Evolutionary conservation across 139 green algal genomes (phyloP).

Genomic region (Klebsormidium nitens): DNA sequence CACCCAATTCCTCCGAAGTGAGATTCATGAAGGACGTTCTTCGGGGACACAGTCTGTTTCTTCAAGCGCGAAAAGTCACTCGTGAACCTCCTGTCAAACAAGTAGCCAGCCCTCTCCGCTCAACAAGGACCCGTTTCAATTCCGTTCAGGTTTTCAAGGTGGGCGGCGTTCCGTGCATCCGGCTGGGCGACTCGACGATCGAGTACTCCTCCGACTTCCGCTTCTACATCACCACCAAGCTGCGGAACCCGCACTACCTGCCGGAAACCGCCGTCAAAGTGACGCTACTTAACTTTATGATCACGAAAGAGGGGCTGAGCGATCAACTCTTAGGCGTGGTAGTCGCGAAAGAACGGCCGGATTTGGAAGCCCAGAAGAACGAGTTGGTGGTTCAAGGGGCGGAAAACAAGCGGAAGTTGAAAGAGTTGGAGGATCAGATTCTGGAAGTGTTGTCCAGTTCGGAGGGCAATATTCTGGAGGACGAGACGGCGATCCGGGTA

Average conservation of each 20-base stretch:
- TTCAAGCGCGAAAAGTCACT: too few species aligned
- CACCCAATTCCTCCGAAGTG: too few species aligned
- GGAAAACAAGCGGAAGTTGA: conserved; percentile 44
- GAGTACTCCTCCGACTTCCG: conserved; percentile 43
- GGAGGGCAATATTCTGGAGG: conserved; percentile 49
- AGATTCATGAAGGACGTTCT: too few species aligned
- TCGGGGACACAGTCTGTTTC: too few species aligned
- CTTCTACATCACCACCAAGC: conserved; percentile 54
- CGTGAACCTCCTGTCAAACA: too few species aligned
- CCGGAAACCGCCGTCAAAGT: conserved; percentile 43
- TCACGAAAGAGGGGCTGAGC: conserved; percentile 39
- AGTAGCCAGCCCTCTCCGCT: too few species aligned
- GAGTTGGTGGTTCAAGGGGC: conserved; percentile 42
- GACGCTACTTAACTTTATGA: conserved; percentile 49
- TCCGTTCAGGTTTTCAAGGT: conserved; percentile 41
- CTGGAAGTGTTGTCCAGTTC: conserved; percentile 38
- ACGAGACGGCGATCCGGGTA: conserved; percentile 39
- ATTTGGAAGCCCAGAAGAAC: conserved; percentile 40
- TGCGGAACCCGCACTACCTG: conserved; percentile 50
- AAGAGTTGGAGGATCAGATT: conserved; percentile 49
- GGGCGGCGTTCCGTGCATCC: conserved; percentile 44
- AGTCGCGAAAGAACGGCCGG: conserved; percentile 43
- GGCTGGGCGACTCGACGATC: conserved; percentile 41
- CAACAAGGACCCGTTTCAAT: too few species aligned
- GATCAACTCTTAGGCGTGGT: conserved; percentile 49